Evolutionary conservation across 257 asterid genomes (phyloP), one percentile per base, ranked within the genome.

Genomic region (Nicotiana attenuata): DNA sequence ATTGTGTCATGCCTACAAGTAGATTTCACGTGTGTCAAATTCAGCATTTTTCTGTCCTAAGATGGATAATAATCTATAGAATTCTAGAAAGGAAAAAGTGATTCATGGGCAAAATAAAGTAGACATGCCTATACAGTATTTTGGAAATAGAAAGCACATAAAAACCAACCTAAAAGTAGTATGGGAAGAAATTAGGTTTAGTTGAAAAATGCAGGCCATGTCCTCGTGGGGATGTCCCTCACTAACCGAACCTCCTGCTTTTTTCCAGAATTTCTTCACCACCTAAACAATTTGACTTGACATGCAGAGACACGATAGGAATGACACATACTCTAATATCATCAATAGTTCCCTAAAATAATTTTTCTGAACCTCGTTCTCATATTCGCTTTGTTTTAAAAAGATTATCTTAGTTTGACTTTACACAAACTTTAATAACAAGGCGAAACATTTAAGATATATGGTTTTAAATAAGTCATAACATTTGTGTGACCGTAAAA

Each of bases 201-300:
- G 80, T 66, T 35, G 67, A 81, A 76, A 75, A 78, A 80, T 64
- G 31, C 68, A 69, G 77, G 61, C 84, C 82, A 76, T 67, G 81
- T 76, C 47, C 82, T 63, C 73, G 81, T 87, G 90, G 69, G 78
- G 59, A 63, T 82, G 88, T 87, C 84, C 53, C 87, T 78, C 77
- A 65, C 82, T 65, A 80, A 80, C 78, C 64, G 63, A 80, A 82
- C 87, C 81, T 15, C 73, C 65, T 71, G 64, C 38, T 41, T 16
- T 17, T 41, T 26, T 78, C 65, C 78, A 28, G 19, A 61, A 47
- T 76, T 57, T 57, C 47, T 63, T 45, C 33, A 65, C 28, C 80
- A 65, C 82, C 73, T 52, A 77, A 77, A 20, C 82, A 60, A 55
- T 65, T 83, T 83, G 85, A 83, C 82, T 83, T 38, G 41, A 33